These are phyloP conservation scores for Aspergillus diversus DNA, from an alignment of 495 filamentous ascomycete species.

Conservation along the genomic window DNA sequence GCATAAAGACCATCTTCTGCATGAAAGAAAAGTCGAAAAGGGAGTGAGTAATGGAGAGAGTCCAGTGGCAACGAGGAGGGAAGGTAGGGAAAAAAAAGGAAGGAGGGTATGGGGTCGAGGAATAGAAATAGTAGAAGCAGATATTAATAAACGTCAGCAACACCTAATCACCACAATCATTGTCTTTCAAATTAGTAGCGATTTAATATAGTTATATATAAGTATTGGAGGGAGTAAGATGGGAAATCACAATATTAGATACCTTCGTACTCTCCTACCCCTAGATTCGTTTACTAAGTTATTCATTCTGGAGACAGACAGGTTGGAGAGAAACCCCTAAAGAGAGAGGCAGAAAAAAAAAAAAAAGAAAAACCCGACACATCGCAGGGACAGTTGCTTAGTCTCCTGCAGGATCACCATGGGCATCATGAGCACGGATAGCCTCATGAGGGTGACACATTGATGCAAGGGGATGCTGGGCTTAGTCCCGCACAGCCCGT, in stretches of 20 bases:
- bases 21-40: slow-evolving; percentile 2
- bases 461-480: slow-evolving; percentile 27
- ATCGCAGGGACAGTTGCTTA: slow-evolving; percentile 9
- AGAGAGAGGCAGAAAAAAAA: slow-evolving; percentile 3
- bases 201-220: neutral
- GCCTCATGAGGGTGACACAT: slow-evolving; percentile 28
- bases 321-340: neutral
- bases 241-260: neutral
- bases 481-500: slow-evolving; percentile 3
- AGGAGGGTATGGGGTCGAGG: slow-evolving; percentile 9
- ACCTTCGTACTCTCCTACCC: neutral
- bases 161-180: no score
- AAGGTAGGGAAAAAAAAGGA: slow-evolving; percentile 9
- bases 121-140: slow-evolving; percentile 4
- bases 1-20: neutral
- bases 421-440: slow-evolving; percentile 24
- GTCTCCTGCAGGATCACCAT: slow-evolving; percentile 24
- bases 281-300: slow-evolving; percentile 10
- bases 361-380: slow-evolving; percentile 11
- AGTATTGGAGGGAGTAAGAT: neutral
- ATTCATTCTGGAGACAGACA: neutral
- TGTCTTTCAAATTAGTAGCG: no score
- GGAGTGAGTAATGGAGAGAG: neutral
- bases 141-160: no score
- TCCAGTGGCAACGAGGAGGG: slow-evolving; percentile 9